Conservation (phyloP, 768 basidiomycete genomes). For the Chalciporus sphaerocephalus region DNA sequence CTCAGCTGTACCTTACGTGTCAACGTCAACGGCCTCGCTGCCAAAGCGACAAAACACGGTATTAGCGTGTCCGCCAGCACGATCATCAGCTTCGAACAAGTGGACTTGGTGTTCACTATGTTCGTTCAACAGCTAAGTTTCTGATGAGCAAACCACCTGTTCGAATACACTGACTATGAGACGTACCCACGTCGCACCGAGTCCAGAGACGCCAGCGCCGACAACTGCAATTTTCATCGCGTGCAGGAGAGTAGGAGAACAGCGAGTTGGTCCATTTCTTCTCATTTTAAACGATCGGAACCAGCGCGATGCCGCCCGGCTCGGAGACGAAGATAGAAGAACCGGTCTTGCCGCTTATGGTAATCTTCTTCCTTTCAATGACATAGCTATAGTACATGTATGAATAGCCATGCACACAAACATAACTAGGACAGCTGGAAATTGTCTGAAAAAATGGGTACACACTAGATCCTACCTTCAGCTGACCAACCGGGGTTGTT, state of each 20-base stretch:
- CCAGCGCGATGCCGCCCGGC: neutral
- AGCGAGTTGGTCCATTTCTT: neutral
- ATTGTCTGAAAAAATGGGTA: neutral
- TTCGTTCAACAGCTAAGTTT: slow-evolving; percentile 60
- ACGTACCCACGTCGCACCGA: slow-evolving; percentile 69
- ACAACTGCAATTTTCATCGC: slow-evolving; percentile 66
- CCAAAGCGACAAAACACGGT: slow-evolving; percentile 53
- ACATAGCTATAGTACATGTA: neutral
- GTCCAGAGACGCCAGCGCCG: slow-evolving; percentile 75
- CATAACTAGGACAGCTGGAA: neutral
- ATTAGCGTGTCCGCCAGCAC: slow-evolving; percentile 75
- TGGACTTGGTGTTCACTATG: slow-evolving; percentile 72
- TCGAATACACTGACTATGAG: neutral
- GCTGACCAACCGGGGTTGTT: slow-evolving; percentile 60
- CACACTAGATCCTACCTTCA: slow-evolving; percentile 15
- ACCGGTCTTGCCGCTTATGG: neutral
- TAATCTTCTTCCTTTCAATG: neutral
- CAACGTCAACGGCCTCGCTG: slow-evolving; percentile 50
- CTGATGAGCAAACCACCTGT: neutral
- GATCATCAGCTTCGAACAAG: slow-evolving; percentile 62
- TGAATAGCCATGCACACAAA: neutral
- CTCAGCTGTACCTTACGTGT: slow-evolving; percentile 51
- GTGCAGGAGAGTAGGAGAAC: neutral
- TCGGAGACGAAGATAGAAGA: neutral
- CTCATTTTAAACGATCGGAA: neutral